Conservation (phyloP, 2,329 filamentous ascomycete genomes). For the Nemania sp. region DNA sequence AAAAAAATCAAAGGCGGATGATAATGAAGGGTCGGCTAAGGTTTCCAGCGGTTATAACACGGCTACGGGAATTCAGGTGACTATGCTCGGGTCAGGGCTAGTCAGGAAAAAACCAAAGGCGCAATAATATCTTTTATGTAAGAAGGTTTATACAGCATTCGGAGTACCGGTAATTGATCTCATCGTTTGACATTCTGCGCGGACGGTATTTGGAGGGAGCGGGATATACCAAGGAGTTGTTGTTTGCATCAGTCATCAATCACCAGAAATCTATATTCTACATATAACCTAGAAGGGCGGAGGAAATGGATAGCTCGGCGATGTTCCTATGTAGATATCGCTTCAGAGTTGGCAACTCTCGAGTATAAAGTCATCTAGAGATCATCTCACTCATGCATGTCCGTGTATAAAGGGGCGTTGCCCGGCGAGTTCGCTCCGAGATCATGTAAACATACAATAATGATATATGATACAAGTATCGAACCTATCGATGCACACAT, state of each 20-base stretch:
- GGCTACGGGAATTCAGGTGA: conserved; percentile 5
- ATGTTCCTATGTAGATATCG: background rate
- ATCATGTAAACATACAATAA: background rate
- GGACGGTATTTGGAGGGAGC: background rate
- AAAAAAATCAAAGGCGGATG: conserved; percentile 54
- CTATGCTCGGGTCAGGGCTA: conserved; percentile 22
- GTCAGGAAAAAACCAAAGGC: conserved; percentile 21
- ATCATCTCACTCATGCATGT: too few relatives aligned
- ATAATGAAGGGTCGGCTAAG: background rate
- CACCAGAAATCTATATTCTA: too few relatives aligned
- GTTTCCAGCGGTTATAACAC: background rate
- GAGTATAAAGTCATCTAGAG: too few relatives aligned
- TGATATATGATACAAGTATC: background rate
- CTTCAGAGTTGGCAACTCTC: too few relatives aligned
- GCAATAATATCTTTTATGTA: background rate
- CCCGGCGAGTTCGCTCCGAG: too few relatives aligned
- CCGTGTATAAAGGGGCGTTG: too few relatives aligned
- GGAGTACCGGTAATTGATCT: conserved; percentile 3
- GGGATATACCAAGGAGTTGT: conserved; percentile 3
- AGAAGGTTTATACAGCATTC: background rate
- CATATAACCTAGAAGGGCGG: background rate
- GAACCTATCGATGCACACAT: too few relatives aligned
- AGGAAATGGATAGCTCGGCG: background rate
- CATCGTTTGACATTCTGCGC: background rate
- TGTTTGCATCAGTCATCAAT: background rate